Evolutionary conservation across 1,284 basidiomycete genomes (phyloP), one percentile per base, ranked within the genome.

Genomic region (Lignosus rhinocerotis): DNA sequence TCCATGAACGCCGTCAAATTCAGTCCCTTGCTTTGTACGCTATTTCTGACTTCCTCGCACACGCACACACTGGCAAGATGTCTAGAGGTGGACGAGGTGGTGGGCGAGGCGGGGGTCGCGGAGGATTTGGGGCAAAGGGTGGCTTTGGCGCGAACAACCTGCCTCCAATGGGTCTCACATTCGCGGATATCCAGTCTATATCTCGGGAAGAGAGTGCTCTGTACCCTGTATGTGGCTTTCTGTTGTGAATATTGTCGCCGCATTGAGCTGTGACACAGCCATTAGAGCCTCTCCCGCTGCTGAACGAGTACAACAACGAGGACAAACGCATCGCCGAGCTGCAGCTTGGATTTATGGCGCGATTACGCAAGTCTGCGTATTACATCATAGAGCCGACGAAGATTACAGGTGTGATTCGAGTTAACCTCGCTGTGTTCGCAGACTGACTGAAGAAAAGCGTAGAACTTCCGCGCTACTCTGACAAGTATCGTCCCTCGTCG

Each of bases 401-500:
- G 71, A 82, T 85, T 5, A 80, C 79, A 57, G 89, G 90, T 86
- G 62, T 62, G 73, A 59, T 12, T n/a, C 2, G 17, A 17, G 3
- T 9, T 32, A 31, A 5, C 39, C 42, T 4, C 7, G 16, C 25
- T 6, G 41, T 38, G 53, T 52, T 30, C 30, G 30, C 46, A 53
- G 39, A 45, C 58, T 56, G 48, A 61, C 44, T 52, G 38, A 58
- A 16, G 16, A 48, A 36, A 63, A 69, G 66, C 46, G 61, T 69
- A 87, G 90, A 92, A 49, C 75, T 91, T 7, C 82, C 86, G 33
- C 80, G 87, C 43, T 93, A 92, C 70, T 91, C 89, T 21, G 91
- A 93, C 73, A 90, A 88, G 72, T 92, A 92, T 69, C 81, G 85
- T 7, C 83, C 86, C 2, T 85, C 84, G 16, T 72, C 75, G 11